Conservation (phyloP, 257 asterid species). For the Scutellaria minor region DNA sequence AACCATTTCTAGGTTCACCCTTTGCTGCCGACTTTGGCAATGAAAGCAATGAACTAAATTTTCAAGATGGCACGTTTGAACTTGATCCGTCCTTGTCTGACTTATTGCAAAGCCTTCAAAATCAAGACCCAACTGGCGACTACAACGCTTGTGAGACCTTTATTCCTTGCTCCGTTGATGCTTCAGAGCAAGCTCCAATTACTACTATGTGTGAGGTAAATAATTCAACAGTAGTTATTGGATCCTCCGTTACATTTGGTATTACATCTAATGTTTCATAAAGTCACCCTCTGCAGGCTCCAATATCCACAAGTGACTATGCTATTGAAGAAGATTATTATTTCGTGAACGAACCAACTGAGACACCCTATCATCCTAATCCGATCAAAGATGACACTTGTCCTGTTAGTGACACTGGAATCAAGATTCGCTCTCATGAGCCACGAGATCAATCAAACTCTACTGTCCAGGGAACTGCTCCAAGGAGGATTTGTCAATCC, state of each 20-base stretch:
- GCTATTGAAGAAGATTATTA: slow-evolving; percentile 42
- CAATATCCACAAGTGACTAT: slow-evolving; percentile 30
- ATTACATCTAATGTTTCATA: not conserved
- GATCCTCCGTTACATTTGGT: too few species aligned
- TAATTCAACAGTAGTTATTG: not conserved
- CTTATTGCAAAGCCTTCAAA: slow-evolving; percentile 58
- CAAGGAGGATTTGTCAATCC: slow-evolving; percentile 53
- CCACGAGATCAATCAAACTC: slow-evolving; percentile 34
- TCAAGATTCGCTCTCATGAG: slow-evolving; percentile 50
- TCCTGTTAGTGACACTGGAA: slow-evolving; percentile 46
- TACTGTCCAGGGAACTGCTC: slow-evolving; percentile 60
- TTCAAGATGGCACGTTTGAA: slow-evolving; percentile 74
- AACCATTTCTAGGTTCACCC: slow-evolving; percentile 50
- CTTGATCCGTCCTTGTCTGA: slow-evolving; percentile 70
- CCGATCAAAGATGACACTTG: slow-evolving; percentile 35
- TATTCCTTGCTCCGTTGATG: slow-evolving; percentile 3
- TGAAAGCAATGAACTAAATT: slow-evolving; percentile 54
- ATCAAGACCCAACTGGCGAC: slow-evolving; percentile 24
- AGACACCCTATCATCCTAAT: slow-evolving; percentile 26
- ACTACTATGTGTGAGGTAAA: slow-evolving; percentile 16
- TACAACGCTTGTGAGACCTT: slow-evolving; percentile 36
- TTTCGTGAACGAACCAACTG: slow-evolving; percentile 31
- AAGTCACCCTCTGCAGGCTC: slow-evolving; percentile 42
- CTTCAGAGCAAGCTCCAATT: too few species aligned
- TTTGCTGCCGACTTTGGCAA: slow-evolving; percentile 71